A percentile compares a stretch with the other conserved stretches of the same genome.
phyloP scores from a whole-genome alignment of 1,284 basidiomycete genomes.

The Coriolopsis trogii region DNA sequence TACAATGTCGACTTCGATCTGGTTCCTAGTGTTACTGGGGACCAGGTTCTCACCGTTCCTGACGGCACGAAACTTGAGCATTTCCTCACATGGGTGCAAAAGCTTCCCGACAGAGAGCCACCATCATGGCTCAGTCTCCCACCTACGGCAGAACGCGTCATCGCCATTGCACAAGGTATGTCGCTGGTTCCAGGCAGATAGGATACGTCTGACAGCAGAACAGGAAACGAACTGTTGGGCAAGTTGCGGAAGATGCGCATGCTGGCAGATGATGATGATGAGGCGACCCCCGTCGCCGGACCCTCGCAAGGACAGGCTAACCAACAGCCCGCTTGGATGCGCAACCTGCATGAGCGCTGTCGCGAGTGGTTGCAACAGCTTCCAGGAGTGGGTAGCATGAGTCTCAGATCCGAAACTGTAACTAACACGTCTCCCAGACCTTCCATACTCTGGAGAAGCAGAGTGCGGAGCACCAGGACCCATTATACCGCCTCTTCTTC shows the following conservation, averaged over 20 bases:
- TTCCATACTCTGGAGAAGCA: conserved; percentile 68
- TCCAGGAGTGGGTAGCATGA: conserved; percentile 60
- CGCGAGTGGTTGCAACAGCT: conserved; percentile 81
- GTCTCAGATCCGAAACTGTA: conserved; percentile 1
- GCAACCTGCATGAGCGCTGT: conserved; percentile 76
- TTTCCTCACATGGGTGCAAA: conserved; percentile 87
- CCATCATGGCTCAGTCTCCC: conserved; percentile 93
- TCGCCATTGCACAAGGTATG: conserved; percentile 88
- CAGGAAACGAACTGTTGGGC: conserved; percentile 81
- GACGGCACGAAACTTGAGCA: conserved; percentile 92
- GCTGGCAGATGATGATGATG: conserved; percentile 86
- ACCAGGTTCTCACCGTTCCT: conserved; percentile 70
- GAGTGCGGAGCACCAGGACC: conserved; percentile 74
- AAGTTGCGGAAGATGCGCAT: conserved; percentile 93
- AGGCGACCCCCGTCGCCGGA: conserved; percentile 54
- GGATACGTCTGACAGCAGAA: conserved; percentile 1
- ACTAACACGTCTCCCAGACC: conserved; percentile 44
- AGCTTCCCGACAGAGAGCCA: conserved; percentile 88
- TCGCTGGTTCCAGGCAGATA: not conserved
- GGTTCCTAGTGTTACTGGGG: conserved; percentile 66
- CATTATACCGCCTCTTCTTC: conserved; percentile 85
- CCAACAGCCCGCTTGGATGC: conserved; percentile 93
- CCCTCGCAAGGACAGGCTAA: conserved; percentile 63
- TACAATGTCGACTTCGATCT: conserved; percentile 93
- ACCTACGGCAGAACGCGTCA: conserved; percentile 87